Conservation (phyloP, 768 basidiomycete genomes). For the Suillus plorans region DNA sequence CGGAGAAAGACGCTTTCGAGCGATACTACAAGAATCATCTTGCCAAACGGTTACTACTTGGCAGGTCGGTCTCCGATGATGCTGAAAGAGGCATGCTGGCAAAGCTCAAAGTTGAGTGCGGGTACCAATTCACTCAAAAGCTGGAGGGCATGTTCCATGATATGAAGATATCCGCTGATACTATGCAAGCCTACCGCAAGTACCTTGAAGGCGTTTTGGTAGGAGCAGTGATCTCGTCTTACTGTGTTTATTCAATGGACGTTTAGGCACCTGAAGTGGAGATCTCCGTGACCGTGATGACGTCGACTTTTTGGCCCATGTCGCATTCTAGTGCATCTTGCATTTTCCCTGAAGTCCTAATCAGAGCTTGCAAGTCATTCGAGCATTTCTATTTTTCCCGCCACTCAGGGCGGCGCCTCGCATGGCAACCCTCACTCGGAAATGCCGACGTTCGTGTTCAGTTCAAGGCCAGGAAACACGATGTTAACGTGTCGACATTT, state of each 20-base stretch:
- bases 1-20: slow-evolving; percentile 97
- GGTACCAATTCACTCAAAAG: slow-evolving; percentile 95
- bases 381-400: slow-evolving; percentile 87
- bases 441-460: slow-evolving; percentile 83
- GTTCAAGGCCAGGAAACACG: slow-evolving; percentile 81
- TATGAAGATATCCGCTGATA: slow-evolving; percentile 86
- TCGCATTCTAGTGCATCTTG: slow-evolving; percentile 64
- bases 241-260: slow-evolving; percentile 13
- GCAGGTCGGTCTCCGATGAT: slow-evolving; percentile 92
- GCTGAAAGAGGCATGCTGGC: slow-evolving; percentile 97
- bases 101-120: slow-evolving; percentile 95
- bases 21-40: slow-evolving; percentile 97
- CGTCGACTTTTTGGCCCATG: slow-evolving; percentile 96
- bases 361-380: slow-evolving; percentile 70
- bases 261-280: slow-evolving; percentile 72
- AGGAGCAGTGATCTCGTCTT: slow-evolving; percentile 21
- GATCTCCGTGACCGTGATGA: slow-evolving; percentile 89
- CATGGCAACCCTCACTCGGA: slow-evolving; percentile 90
- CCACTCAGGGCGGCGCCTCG: slow-evolving; percentile 87
- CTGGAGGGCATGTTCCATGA: slow-evolving; percentile 99
- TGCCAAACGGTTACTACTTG: slow-evolving; percentile 84
- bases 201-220: slow-evolving; percentile 63
- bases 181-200: slow-evolving; percentile 69
- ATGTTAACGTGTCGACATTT: slow-evolving; percentile 90
- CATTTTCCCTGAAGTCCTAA: slow-evolving; percentile 62